Conservation (phyloP, 2,329 filamentous ascomycete species). For the Pestalotiopsis sp. region DNA sequence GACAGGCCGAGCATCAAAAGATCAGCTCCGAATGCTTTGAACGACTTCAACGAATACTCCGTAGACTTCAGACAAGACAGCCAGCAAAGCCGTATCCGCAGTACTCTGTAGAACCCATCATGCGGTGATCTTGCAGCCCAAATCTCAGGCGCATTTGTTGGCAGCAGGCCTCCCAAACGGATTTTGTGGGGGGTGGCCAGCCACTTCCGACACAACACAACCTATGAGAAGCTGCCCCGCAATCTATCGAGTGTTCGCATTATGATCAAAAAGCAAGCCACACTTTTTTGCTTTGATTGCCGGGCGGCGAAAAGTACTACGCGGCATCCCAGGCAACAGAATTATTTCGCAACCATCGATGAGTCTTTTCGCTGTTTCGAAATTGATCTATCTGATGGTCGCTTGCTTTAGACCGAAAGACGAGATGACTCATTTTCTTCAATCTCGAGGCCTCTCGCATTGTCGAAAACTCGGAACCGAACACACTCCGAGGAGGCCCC, state of each 20-base stretch:
- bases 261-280: not conserved
- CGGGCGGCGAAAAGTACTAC: not conserved
- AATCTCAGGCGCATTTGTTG: not conserved
- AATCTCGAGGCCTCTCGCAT: not conserved
- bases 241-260: not conserved
- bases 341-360: not conserved
- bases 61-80: not conserved
- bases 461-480: conserved; percentile 7
- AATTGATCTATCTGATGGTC: not conserved
- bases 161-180: not conserved
- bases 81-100: not conserved
- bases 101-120: not conserved
- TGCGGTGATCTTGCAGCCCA: not conserved
- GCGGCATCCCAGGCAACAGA: not conserved
- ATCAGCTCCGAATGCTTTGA: too few relatives aligned
- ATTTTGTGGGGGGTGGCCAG: not conserved
- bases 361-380: not conserved
- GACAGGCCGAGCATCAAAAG: too few relatives aligned
- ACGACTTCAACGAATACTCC: too few relatives aligned
- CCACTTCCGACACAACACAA: not conserved
- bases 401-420: not conserved
- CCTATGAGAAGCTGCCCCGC: not conserved
- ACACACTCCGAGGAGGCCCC: conserved; percentile 2
- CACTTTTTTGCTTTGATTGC: not conserved
- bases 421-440: not conserved